Evolutionary conservation across 2,329 filamentous ascomycete species (phyloP), one percentile per base, ranked within the genome.

Genomic region (Trichoderma sp.): DNA sequence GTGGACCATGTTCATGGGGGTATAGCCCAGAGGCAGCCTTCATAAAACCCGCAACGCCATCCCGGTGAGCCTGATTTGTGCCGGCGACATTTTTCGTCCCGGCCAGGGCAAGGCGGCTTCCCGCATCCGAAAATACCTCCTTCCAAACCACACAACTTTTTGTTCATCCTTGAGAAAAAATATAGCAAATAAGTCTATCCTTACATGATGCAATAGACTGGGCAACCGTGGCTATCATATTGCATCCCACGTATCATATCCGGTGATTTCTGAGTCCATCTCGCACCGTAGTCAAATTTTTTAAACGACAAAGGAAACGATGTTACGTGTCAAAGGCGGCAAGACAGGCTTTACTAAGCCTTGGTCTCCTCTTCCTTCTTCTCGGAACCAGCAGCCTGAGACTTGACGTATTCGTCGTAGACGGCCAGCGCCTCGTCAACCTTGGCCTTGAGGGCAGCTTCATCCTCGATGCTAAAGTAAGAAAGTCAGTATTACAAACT

Each of bases 331-430:
- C 59, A 69, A 65, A 64, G 65, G 57, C 35, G 59, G 61, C 19
- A 50, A 60, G 50, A 67, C 25, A 60, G 64, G 64, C 68, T 52
- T 32, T 25, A n/a, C 37, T 81, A 81, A 72, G 79, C 78, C 80
- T 83, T 81, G 68, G 76, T 77, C 75, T 80, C 79, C 78, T 87
- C 85, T 76, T 87, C 84, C 77, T 83, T 81, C 58, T 75, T 76
- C 71, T 82, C 81, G 64, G 73, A 79, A 61, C 73, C 77, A 39
- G 71, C 78, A 42, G 78, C 77, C 79, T 95, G 92, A 77, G 88
- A 89, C 89, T 98, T 98, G 83, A 98, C 90, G 81, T 99, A 99
- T 82, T 99, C 95, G 78, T 99, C 93, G 80, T 98, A 99, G 75
- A 99, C 95, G 74, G 88, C 92, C 78, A 99, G 91, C 73, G 95